Evolutionary conservation across 768 basidiomycete species (phyloP).

Genomic region (Pleurotus sapidus): DNA sequence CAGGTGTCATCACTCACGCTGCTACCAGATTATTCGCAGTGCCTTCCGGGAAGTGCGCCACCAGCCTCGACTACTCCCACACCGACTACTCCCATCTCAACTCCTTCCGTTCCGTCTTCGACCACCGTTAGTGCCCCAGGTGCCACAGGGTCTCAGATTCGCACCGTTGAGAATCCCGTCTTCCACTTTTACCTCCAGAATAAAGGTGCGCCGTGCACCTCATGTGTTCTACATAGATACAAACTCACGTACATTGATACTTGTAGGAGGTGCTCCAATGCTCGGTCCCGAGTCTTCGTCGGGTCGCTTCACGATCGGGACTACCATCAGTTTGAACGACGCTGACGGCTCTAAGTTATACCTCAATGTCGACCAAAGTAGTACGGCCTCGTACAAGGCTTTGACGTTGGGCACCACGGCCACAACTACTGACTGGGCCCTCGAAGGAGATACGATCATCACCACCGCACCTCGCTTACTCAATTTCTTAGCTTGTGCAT

Average conservation of each 20-base stretch:
- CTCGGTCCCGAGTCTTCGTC: slow-evolving; percentile 51
- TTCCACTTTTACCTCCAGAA: slow-evolving; percentile 58
- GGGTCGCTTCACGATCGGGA: slow-evolving; percentile 47
- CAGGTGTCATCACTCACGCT: not conserved
- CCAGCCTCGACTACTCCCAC: slow-evolving; percentile 21
- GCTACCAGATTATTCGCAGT: slow-evolving; percentile 51
- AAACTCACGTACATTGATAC: not conserved
- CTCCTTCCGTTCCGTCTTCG: slow-evolving; percentile 18
- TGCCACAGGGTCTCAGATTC: slow-evolving; percentile 46
- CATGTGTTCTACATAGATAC: not conserved
- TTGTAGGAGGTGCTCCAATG: slow-evolving; percentile 41
- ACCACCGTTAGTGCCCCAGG: slow-evolving; percentile 30
- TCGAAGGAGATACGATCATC: slow-evolving; percentile 61
- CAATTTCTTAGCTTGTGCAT: slow-evolving; percentile 53
- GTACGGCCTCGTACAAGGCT: slow-evolving; percentile 45
- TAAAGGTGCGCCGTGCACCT: slow-evolving; percentile 27
- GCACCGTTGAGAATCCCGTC: slow-evolving; percentile 48
- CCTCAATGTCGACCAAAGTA: slow-evolving; percentile 43
- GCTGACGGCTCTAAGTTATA: slow-evolving; percentile 39
- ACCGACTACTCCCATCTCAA: slow-evolving; percentile 16
- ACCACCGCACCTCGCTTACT: slow-evolving; percentile 47
- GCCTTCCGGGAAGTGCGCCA: slow-evolving; percentile 36
- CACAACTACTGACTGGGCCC: slow-evolving; percentile 50
- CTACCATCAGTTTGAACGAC: slow-evolving; percentile 42
- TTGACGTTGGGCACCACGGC: slow-evolving; percentile 44